Percentiles rank a stretch among this genome's conserved stretches.
These are phyloP conservation scores for Sporobolus alterniflorus DNA, from an alignment of 202 grass and related monocot species.

Conservation along the genomic window DNA sequence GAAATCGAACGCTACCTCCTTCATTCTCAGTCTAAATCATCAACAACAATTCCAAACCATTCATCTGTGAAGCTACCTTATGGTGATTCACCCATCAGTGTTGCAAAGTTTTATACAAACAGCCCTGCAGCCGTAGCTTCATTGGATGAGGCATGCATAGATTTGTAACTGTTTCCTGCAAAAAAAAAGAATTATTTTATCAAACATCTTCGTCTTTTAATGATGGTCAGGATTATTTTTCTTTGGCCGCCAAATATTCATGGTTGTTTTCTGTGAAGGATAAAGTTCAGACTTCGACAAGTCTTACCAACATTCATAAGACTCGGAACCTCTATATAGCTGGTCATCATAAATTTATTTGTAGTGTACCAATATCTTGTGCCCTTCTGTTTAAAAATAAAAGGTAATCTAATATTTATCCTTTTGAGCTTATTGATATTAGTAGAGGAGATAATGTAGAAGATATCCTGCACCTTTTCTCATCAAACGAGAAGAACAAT, in stretches of 20 bases:
- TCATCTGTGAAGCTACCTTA: slow-evolving; percentile 71
- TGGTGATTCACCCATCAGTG: slow-evolving; percentile 69
- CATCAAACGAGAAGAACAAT: not conserved
- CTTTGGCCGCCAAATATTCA: slow-evolving; percentile 60
- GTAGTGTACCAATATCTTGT: not conserved
- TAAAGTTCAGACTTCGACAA: slow-evolving; percentile 58
- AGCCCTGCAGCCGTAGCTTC: slow-evolving; percentile 44
- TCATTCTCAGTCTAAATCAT: slow-evolving; percentile 79
- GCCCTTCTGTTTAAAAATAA: not conserved
- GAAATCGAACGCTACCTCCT: slow-evolving; percentile 81
- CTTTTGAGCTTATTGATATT: slow-evolving; percentile 18
- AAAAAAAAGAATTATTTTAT: slow-evolving; percentile 36
- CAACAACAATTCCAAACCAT: slow-evolving; percentile 68
- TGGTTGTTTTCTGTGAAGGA: slow-evolving; percentile 84
- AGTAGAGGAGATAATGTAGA: not conserved
- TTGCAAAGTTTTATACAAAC: slow-evolving; percentile 68
- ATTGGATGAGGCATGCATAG: slow-evolving; percentile 64
- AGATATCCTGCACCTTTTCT: not conserved
- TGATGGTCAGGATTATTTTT: slow-evolving; percentile 62
- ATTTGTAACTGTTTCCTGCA: slow-evolving; percentile 41
- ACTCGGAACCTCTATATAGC: slow-evolving; percentile 84
- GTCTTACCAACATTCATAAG: slow-evolving; percentile 58
- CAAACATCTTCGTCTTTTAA: slow-evolving; percentile 23
- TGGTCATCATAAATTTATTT: slow-evolving; percentile 61
- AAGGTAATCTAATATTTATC: not conserved